Base-by-base conservation (phyloP, 1,284 basidiomycete species). In the Malassezia sp. region DNA sequence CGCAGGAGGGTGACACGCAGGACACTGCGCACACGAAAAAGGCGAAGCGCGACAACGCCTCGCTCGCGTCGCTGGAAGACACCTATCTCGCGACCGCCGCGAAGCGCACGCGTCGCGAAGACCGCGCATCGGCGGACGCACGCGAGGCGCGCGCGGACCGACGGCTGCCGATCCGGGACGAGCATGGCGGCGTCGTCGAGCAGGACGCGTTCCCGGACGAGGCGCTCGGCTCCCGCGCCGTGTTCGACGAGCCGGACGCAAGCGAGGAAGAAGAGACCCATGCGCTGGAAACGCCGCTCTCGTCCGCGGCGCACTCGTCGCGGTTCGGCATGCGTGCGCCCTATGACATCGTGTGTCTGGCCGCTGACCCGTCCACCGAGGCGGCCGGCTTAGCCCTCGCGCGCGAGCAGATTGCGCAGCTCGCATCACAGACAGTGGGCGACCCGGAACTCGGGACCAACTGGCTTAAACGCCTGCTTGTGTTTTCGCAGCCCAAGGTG, bases 321-420 rank as follows among this genome's bases (percentile, higher is more conserved):
- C 56, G 60, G 4, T 62, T 64, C 50, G 60, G 61, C 36, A 42
- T 60, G 31, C 49, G 52, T 3, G 58, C 62, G 24, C 60, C 62
- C 4, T 61, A 59, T 53, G 60, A 60, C 5, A 52, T 65, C 34
- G 45, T 59, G 18, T 42, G 48, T 21, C 47, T 52, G 5, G 32
- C 45, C n/a, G 35, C 42, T 7, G 21, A 38, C 23, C 44, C 50
- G 4, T 20, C 36, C 8, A 45, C 41, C 9, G 47, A 40, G 18
- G 56, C 53, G 2, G 33, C 53, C 9, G 45, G 47, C 5, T 40
- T 60, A 3, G n/a, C 14, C 12, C 14, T 24, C 20, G 67, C 67
- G n/a, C 49, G 62, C 14, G 67, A 70, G 46, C 66, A 70, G 49
- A 67, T 70, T 51, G 67, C 67, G 20, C 54, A 52, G 28, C 61